Conservation (phyloP, 2,329 filamentous ascomycete species). For the Byssoonygena ceratinophila region DNA sequence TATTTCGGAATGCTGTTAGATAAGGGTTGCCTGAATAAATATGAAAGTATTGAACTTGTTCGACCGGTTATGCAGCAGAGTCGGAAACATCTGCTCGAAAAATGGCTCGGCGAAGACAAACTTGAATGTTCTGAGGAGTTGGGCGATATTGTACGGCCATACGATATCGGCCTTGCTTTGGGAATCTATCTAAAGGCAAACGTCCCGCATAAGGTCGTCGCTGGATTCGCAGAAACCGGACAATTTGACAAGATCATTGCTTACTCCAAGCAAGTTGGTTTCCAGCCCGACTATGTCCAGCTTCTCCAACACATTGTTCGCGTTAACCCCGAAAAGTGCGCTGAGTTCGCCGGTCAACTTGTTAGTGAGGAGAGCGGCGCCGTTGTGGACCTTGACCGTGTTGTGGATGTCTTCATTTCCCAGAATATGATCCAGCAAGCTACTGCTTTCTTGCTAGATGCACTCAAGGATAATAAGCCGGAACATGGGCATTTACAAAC, state of each 20-base stretch:
- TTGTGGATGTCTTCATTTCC: conserved; percentile 95
- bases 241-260: conserved; percentile 95
- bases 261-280: conserved; percentile 73
- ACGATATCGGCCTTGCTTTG: conserved; percentile 80
- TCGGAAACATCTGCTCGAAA: conserved; percentile 89
- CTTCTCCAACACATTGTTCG: conserved; percentile 87
- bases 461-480: conserved; percentile 84
- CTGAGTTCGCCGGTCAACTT: conserved; percentile 86
- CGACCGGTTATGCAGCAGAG: conserved; percentile 87
- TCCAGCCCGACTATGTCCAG: conserved; percentile 89
- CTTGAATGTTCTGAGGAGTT: conserved; percentile 92
- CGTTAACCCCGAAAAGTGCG: conserved; percentile 82
- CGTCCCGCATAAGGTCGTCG: conserved; percentile 84
- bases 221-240: conserved; percentile 86
- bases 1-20: conserved; percentile 97
- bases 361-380: conserved; percentile 81
- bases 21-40: conserved; percentile 83
- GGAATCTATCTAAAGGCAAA: conserved; percentile 85
- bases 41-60: conserved; percentile 88
- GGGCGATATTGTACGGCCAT: conserved; percentile 81
- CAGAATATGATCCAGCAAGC: conserved; percentile 97
- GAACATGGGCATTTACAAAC: conserved; percentile 93
- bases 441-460: conserved; percentile 94
- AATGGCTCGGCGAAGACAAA: conserved; percentile 96
- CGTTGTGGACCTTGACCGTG: conserved; percentile 82